Evolutionary conservation across 2,329 filamentous ascomycete genomes (phyloP), one percentile per base, ranked within the genome.

Genomic region (Cadophora sp.): DNA sequence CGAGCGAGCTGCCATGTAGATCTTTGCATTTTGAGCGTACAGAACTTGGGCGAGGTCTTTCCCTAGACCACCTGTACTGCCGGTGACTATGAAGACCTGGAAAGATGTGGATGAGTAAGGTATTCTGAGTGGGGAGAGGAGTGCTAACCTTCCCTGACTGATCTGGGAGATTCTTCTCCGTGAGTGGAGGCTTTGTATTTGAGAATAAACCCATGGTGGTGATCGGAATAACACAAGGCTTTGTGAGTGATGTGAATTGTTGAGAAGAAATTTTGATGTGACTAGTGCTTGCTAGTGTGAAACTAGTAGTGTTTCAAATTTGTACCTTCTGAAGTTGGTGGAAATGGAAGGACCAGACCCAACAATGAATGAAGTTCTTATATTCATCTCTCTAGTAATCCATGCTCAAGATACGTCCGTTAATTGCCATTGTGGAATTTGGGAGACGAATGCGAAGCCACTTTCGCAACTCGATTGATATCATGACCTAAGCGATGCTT

Each of bases 1-100:
- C 1, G 78, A 79, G 39, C 81, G 79, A 13, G 78, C 79, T 24
- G 78, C 76, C 18, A 83, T 71, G 68, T 81, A 83, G 45, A 83
- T 78, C 47, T 76, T 81, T 50, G 78, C 82, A 65, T 79, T 78
- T 39, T 79, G 76, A 22, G 66, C 62, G 71, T 80, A 81, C 43
- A 82, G 77, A 22, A 81, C 76, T 6, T 71, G 68, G 13, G 74
- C 73, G 1, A 80, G 68, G 33, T 80, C 76, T 59, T 77, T 76
- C 56, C 80, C 80, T 3, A 81, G 59, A 4, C 80, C 80, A 4
- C 77, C 73, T 65, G 74, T 72, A 36, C 70, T 70, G 14, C 79
- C 78, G 1, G 78, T 79, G 20, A 80, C 74, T 39, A 80, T 71
- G 68, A 73, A 77, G 48, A 78, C 75, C 68, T 71, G n/a, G 30